Evolutionary conservation across 306 rosid species (phyloP).

Genomic region (Quercus aquifolioides): DNA sequence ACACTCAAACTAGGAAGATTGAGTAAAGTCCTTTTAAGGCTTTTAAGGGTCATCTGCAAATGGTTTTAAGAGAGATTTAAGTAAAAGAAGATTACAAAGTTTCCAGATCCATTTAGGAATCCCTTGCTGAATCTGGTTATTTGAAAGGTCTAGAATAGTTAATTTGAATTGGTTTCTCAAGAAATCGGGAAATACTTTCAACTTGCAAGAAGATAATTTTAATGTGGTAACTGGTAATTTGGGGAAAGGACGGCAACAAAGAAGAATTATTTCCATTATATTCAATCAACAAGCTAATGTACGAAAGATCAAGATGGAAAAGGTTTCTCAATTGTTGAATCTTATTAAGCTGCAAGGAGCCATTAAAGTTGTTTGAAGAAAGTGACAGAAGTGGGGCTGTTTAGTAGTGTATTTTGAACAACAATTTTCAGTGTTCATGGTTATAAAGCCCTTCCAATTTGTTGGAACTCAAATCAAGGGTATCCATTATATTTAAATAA

Average conservation of each 20-base stretch:
- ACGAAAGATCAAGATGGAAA: background rate
- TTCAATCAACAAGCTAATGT: background rate
- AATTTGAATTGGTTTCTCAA: background rate
- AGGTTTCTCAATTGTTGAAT: background rate
- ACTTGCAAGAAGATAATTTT: background rate
- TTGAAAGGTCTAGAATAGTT: background rate
- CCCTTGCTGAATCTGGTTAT: background rate
- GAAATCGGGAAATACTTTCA: background rate
- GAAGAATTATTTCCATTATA: background rate
- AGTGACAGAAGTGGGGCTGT: no score
- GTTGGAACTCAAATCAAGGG: background rate
- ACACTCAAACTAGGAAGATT: background rate
- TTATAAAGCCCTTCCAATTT: background rate
- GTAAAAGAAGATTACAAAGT: no score
- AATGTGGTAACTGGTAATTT: background rate
- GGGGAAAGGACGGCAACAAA: background rate
- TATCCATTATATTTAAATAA: background rate
- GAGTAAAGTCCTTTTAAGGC: background rate
- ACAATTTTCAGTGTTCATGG: no score
- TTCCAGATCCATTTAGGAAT: background rate
- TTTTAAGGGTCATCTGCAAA: background rate
- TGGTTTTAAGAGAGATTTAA: conserved; percentile 4
- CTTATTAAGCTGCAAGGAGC: background rate
- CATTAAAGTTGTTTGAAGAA: background rate
- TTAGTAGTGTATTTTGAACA: no score